These are phyloP conservation scores for Setomelanomma holmii DNA, from an alignment of 2,329 filamentous ascomycete genomes.

Conservation along the genomic window DNA sequence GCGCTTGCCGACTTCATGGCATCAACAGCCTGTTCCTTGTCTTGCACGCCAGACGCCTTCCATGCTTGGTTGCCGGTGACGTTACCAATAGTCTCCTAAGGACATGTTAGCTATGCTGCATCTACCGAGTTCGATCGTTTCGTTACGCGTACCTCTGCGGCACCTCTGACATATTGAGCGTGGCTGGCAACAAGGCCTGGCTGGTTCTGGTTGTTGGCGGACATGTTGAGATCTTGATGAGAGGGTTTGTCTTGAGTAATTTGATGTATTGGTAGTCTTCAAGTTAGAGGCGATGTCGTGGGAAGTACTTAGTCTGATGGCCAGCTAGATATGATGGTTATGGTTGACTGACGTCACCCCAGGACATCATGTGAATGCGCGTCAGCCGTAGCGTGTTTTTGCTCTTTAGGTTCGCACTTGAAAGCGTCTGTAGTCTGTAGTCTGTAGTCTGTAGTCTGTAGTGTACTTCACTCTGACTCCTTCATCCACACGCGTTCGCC, in stretches of 20 bases:
- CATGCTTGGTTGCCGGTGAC: slow-evolving; percentile 69
- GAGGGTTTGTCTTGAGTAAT: background rate
- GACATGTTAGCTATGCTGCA: slow-evolving; percentile 1
- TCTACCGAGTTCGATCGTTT: background rate
- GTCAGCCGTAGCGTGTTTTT: background rate
- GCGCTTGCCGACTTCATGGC: slow-evolving; percentile 68
- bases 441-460: too few relatives aligned
- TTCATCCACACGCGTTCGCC: too few relatives aligned
- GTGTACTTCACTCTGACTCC: too few relatives aligned
- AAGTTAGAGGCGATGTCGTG: too few relatives aligned
- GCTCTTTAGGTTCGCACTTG: background rate
- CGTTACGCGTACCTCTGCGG: slow-evolving; percentile 62
- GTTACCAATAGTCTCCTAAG: slow-evolving; percentile 65
- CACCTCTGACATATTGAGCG: slow-evolving; percentile 73
- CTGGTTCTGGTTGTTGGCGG: slow-evolving; percentile 45
- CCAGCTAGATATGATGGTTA: too few relatives aligned
- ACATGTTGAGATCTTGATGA: slow-evolving; percentile 21
- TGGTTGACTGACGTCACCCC: slow-evolving; percentile 3
- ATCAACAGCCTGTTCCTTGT: slow-evolving; percentile 68
- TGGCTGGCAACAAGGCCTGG: slow-evolving; percentile 69
- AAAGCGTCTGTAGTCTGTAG: too few relatives aligned
- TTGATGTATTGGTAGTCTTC: background rate
- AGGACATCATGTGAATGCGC: background rate
- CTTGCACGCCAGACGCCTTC: slow-evolving; percentile 68
- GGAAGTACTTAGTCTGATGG: too few relatives aligned